Percentiles rank a stretch among this genome's conserved stretches.
Conservation (phyloP, 768 basidiomycete species). For the Mycena capillaripes region DNA sequence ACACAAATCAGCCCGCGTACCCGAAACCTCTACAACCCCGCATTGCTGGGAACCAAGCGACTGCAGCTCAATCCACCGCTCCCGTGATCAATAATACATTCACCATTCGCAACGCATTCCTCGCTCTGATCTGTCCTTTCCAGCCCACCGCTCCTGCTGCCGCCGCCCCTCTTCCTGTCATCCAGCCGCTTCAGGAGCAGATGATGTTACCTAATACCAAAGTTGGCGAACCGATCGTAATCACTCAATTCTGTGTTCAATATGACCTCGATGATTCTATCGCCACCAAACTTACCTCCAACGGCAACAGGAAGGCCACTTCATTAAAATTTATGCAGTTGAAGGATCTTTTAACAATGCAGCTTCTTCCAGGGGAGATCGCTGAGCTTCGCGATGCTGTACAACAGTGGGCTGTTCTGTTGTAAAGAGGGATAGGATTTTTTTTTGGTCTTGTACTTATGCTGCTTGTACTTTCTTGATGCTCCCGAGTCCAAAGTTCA, state of each 20-base stretch:
- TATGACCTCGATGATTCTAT: neutral
- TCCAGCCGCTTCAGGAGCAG: neutral
- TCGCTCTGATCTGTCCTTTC: neutral
- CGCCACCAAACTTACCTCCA: neutral
- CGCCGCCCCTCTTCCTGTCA: neutral
- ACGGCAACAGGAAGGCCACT: neutral
- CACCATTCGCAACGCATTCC: neutral
- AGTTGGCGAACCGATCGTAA: neutral
- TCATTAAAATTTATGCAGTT: neutral
- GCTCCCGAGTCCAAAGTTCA: too few species aligned
- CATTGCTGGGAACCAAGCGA: neutral
- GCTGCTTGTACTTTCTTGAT: too few species aligned
- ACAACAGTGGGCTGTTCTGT: neutral
- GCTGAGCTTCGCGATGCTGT: constrained; percentile 19
- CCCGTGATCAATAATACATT: constrained; percentile 4
- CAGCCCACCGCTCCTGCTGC: neutral
- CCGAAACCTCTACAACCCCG: constrained; percentile 2
- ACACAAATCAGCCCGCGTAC: neutral
- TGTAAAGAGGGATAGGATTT: too few species aligned
- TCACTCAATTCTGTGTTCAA: neutral
- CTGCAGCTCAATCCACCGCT: neutral
- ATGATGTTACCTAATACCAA: neutral
- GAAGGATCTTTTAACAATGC: neutral
- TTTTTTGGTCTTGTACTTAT: too few species aligned
- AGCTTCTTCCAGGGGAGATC: constrained; percentile 13